Evolutionary conservation across 768 basidiomycete genomes (phyloP).

Genomic region (Lentinus tigrinus): DNA sequence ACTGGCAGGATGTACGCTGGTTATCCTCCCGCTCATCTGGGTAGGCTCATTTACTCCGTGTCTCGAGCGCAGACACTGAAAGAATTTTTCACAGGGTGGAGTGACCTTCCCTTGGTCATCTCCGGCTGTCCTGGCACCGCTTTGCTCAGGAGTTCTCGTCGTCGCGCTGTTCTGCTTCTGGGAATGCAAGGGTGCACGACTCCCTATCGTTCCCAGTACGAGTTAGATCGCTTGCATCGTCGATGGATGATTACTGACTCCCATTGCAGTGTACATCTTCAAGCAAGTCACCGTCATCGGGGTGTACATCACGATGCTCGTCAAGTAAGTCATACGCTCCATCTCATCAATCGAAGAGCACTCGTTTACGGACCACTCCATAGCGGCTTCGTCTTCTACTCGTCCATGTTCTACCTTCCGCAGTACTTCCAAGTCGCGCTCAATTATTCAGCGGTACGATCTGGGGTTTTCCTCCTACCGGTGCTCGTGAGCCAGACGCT

Average conservation of each 20-base stretch:
- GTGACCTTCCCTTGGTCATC: conserved; percentile 73
- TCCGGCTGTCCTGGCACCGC: conserved; percentile 45
- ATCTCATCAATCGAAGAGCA: background rate
- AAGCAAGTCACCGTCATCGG: conserved; percentile 62
- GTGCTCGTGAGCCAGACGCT: conserved; percentile 64
- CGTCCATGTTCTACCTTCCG: conserved; percentile 69
- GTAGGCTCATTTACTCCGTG: conserved; percentile 32
- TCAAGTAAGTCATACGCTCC: conserved; percentile 43
- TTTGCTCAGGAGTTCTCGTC: conserved; percentile 51
- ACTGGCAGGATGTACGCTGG: conserved; percentile 56
- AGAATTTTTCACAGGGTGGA: conserved; percentile 49
- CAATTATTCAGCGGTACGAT: conserved; percentile 63
- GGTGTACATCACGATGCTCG: conserved; percentile 68
- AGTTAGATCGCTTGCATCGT: background rate
- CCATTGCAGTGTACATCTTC: conserved; percentile 64
- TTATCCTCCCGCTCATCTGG: conserved; percentile 75
- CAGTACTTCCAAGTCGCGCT: conserved; percentile 74
- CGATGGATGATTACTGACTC: background rate
- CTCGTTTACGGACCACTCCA: too few species aligned
- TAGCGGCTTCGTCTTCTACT: conserved; percentile 63
- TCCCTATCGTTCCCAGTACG: conserved; percentile 75
- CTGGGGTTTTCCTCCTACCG: conserved; percentile 67
- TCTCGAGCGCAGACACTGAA: conserved; percentile 2
- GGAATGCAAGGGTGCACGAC: conserved; percentile 68
- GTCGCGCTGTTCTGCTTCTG: conserved; percentile 61